Evolutionary conservation across 2,329 filamentous ascomycete species (phyloP).

Genomic region (Rosellinia necatrix): DNA sequence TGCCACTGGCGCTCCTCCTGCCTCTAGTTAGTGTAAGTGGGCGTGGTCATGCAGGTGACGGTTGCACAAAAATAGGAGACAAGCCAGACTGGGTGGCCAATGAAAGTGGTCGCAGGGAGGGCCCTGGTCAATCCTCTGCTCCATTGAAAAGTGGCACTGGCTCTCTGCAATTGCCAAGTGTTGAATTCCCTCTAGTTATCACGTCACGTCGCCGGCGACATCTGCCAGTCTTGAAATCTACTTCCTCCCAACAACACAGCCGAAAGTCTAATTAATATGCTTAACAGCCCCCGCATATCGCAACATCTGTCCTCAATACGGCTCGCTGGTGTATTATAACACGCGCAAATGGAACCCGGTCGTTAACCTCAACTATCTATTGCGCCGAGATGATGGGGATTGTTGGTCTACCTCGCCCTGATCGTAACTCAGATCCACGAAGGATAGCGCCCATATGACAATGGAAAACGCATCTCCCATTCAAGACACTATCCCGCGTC

Average conservation of each 20-base stretch:
- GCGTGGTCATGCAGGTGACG: background rate
- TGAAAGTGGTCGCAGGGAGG: no score
- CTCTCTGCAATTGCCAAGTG: background rate
- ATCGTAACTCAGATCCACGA: conserved; percentile 21
- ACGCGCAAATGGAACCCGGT: background rate
- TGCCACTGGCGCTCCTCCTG: no score
- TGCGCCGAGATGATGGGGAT: conserved; percentile 32
- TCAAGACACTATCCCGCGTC: conserved; percentile 36
- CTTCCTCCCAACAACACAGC: background rate
- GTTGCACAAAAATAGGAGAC: background rate
- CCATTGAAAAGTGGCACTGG: background rate
- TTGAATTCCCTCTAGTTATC: background rate
- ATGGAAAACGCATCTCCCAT: conserved; percentile 40
- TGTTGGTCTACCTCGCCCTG: conserved; percentile 21
- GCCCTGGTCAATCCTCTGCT: no score
- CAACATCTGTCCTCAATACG: background rate
- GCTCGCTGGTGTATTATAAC: background rate
- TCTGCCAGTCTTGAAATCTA: background rate
- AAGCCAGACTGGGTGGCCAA: background rate
- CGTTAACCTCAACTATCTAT: background rate
- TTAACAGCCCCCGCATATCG: background rate
- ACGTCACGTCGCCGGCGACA: background rate
- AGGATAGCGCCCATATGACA: conserved; percentile 24
- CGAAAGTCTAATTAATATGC: background rate
- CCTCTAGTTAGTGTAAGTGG: no score